phyloP scores from a whole-genome alignment of 2,329 filamentous ascomycete species.

The Venturiaceae sp. region DNA sequence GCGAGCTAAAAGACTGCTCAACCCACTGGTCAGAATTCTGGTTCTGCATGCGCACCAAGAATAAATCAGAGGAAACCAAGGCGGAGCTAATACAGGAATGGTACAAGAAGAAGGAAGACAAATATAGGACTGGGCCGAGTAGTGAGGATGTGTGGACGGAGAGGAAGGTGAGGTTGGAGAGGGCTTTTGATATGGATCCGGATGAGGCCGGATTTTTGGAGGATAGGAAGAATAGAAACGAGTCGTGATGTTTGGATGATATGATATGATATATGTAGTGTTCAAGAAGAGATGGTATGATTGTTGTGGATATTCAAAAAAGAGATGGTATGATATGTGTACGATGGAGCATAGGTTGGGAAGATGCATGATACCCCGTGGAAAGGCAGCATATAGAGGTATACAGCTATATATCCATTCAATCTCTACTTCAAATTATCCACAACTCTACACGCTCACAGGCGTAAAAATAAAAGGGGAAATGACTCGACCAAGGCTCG shows the following conservation, averaged over 20 bases:
- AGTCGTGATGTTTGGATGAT: constrained; percentile 10
- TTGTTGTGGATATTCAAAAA: neutral
- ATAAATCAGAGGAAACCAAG: constrained; percentile 48
- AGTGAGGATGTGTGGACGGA: constrained; percentile 89
- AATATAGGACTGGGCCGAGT: constrained; percentile 59
- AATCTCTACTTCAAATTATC: no score
- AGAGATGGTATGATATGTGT: neutral
- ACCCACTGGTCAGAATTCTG: constrained; percentile 92
- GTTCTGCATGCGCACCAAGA: constrained; percentile 88
- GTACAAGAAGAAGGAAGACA: constrained; percentile 52
- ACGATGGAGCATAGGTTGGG: no score
- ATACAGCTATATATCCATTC: no score
- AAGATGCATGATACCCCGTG: no score
- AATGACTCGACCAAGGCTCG: neutral
- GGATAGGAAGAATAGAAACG: constrained; percentile 10
- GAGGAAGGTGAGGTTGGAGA: constrained; percentile 51
- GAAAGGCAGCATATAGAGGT: no score
- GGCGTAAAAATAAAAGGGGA: no score
- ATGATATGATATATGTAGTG: neutral
- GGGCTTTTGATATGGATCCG: constrained; percentile 30
- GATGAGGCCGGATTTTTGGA: constrained; percentile 16
- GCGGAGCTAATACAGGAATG: constrained; percentile 53
- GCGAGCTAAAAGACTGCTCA: constrained; percentile 63
- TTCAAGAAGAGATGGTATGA: neutral
- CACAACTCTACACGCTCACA: no score